phyloP scores from a whole-genome alignment of 495 filamentous ascomycete species.

The Chaetomium tenue region DNA sequence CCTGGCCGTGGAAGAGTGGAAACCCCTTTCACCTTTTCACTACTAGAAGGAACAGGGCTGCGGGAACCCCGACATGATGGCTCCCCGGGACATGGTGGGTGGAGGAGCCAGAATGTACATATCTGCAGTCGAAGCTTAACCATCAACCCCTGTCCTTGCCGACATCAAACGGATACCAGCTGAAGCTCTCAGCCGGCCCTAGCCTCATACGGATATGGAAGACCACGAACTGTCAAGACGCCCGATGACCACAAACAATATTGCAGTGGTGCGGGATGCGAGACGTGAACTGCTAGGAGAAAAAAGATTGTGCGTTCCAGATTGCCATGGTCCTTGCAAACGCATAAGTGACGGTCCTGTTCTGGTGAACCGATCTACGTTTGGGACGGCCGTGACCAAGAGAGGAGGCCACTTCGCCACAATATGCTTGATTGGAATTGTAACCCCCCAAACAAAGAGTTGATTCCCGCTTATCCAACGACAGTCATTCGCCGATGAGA shows the following conservation, averaged over 20 bases:
- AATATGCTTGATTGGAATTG: background rate
- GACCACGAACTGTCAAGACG: too few relatives aligned
- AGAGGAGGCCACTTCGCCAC: slow-evolving; percentile 8
- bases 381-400: background rate
- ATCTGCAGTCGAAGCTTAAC: background rate
- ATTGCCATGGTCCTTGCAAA: background rate
- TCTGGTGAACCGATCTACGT: background rate
- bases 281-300: too few relatives aligned
- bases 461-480: background rate
- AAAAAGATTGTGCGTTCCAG: background rate
- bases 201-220: background rate
- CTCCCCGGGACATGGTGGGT: background rate
- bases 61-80: slow-evolving; percentile 3
- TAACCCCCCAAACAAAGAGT: slow-evolving; percentile 5
- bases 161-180: background rate
- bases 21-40: background rate
- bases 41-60: background rate
- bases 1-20: background rate
- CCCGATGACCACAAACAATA: too few relatives aligned
- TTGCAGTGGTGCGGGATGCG: too few relatives aligned
- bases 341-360: background rate
- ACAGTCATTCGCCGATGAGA: background rate
- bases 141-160: background rate
- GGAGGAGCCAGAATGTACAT: background rate
- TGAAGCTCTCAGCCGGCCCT: background rate